Base-by-base conservation (phyloP, 2,329 filamentous ascomycete genomes). In the Fusarium piperis region DNA sequence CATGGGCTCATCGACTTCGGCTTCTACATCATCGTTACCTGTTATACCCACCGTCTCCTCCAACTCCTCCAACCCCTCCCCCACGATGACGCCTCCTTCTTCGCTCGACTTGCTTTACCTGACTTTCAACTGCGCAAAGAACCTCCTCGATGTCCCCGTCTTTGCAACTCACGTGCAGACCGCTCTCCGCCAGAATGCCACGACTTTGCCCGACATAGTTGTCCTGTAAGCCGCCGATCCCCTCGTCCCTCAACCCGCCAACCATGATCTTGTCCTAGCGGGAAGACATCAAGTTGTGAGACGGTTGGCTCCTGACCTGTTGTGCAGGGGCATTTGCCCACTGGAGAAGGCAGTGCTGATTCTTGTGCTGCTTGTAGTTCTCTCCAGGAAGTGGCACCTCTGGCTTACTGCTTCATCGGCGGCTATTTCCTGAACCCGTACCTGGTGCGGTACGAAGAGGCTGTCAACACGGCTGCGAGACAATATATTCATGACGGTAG, bases 331-430 rank as follows among this genome's bases (percentile, higher is more conserved):
- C 48, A 35, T 26, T 51, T 70, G 59, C 62, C 48, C 56, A 28
- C 46, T 62, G 48, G 56, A 65, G 59, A 68, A 62, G 60, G 59
- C 39, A 61, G 59, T 74, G 62, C 74, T 77, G 68, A 75, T 73
- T 71, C 64, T 62, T 70, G 61, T 73, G 67, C 59, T 70, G 46
- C 59, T 65, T 68, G 16, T 79, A 92, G 79, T 85, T 94, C 94
- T 86, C 87, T 99, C 18, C 95, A 99, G 81, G 96, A 99, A 82
- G 87, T 98, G 68, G 93, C 95, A 11, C 96, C 96, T 1, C 87
- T 98, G 56, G 88, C 92, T 59, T 90, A 94, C 77, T 90, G 93
- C 26, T 97, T 98, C 79, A 91, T 98, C 51, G 95, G 95, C 32
- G 92, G 93, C 38, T 92, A 93, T 20, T 93, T 93, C 72, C 83